Percentiles rank a stretch among this genome's conserved stretches.
phyloP scores from a whole-genome alignment of 2,329 filamentous ascomycete genomes.

The Epichloe uncinata region DNA sequence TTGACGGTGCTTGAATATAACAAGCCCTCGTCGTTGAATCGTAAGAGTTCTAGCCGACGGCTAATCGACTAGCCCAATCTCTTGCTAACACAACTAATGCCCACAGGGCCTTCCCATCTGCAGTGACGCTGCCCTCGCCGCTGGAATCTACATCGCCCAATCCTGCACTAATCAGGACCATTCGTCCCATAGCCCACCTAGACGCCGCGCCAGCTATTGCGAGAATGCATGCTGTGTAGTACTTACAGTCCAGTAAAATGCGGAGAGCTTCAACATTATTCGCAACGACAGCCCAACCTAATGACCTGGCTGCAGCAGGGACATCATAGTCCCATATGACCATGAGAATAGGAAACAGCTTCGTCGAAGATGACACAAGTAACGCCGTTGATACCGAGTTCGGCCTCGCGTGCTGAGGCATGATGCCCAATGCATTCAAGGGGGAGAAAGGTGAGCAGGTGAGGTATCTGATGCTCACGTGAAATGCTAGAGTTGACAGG shows the following conservation, averaged over 20 bases:
- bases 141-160: conserved; percentile 47
- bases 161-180: conserved; percentile 57
- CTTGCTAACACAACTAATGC: conserved; percentile 37
- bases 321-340: conserved; percentile 96
- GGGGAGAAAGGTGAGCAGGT: conserved; percentile 49
- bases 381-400: conserved; percentile 71
- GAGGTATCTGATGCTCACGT: conserved; percentile 74
- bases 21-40: not conserved
- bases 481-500: conserved; percentile 73
- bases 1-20: not conserved
- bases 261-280: conserved; percentile 93
- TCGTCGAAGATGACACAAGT: conserved; percentile 70
- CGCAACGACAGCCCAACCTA: conserved; percentile 79
- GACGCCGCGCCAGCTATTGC: conserved; percentile 65
- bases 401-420: conserved; percentile 56
- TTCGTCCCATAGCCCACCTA: conserved; percentile 61
- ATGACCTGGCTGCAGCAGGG: conserved; percentile 58
- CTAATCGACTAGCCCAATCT: conserved; percentile 49
- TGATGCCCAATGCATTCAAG: conserved; percentile 35
- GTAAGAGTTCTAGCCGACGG: conserved; percentile 27
- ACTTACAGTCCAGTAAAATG: conserved; percentile 84
- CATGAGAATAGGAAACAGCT: conserved; percentile 89
- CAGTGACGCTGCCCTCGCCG: conserved; percentile 39
- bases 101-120: conserved; percentile 46
- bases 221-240: conserved; percentile 61